Evolutionary conservation across 2,329 filamentous ascomycete species (phyloP), one percentile per base, ranked within the genome.

Genomic region (Penicillium expansum): DNA sequence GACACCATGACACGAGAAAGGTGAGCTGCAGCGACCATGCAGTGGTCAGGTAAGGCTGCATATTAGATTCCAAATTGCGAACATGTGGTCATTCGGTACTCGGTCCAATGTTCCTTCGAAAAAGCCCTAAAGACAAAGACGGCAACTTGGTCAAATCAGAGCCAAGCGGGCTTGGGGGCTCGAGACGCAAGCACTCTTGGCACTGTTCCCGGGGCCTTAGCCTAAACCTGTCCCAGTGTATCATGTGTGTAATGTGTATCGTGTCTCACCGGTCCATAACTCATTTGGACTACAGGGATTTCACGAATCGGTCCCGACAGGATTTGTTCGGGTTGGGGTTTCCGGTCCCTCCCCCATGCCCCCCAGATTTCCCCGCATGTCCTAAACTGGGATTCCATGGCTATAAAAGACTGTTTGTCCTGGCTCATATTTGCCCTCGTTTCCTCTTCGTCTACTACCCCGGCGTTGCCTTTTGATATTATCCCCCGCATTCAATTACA

Each of bases 111-210:
- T 29, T 29, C 27, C 6, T 11, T 18, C 1, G 16, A 18, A 27
- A 4, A 8, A 7, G 2, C 10, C 30, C 20, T 7, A 30, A 50
- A 14, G 18, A 9, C 9, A 16, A 30, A 30, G 43, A 50, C 56
- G 60, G 58, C 58, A 54, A 55, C 24, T 37, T 52, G 48, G 27
- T 53, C 62, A 53, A 57, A 63, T 62, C 22, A 43, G 20, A 50
- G 52, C 20, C 20, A 35, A 52, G 20, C 35, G 38, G 50, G 14
- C 22, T 5, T 43, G 20, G 51, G 51, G 3, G 35, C 16, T 56
- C 50, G 55, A 52, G 54, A 63, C 50, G 55, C 57, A 65, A 65
- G 63, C 62, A 63, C 56, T 42, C 63, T 61, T 63, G 62, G 62
- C 58, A 14, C 39, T 57, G 35, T 39, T 39, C 51, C 58, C 57